Conservation (phyloP, 768 basidiomycete species). For the Boletellus emodensis region DNA sequence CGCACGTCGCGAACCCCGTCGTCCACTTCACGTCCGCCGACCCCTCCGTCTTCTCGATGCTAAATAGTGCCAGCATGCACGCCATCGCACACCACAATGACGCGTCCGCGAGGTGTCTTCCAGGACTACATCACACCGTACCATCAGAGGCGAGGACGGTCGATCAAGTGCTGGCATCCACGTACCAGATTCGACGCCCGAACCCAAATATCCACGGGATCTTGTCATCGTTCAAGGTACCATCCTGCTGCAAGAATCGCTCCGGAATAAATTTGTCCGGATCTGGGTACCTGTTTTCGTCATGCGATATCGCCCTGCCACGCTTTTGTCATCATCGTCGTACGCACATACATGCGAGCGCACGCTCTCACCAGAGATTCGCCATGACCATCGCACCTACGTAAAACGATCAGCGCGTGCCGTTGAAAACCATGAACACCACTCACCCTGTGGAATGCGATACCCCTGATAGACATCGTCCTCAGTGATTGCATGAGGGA, state of each 20-base stretch:
- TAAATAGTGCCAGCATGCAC: slow-evolving; percentile 16
- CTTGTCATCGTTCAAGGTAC: slow-evolving; percentile 13
- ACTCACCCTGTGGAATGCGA: slow-evolving; percentile 27
- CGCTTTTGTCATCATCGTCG: background rate
- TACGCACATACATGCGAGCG: no score
- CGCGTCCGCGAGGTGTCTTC: slow-evolving; percentile 21
- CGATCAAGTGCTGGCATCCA: background rate
- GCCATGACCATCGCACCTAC: slow-evolving; percentile 9
- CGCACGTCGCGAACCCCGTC: slow-evolving; percentile 12
- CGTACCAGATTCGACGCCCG: slow-evolving; percentile 20
- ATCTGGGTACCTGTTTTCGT: slow-evolving; percentile 34
- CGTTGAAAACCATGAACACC: no score
- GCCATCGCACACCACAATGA: slow-evolving; percentile 22
- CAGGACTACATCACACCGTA: slow-evolving; percentile 3
- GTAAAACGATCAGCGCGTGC: background rate
- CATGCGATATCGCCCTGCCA: slow-evolving; percentile 38
- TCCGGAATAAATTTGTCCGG: slow-evolving; percentile 36
- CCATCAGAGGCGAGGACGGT: background rate
- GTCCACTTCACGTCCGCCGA: slow-evolving; percentile 16
- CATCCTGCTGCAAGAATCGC: slow-evolving; percentile 29
- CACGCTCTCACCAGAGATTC: slow-evolving; percentile 12
- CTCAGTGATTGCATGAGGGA: slow-evolving; percentile 37
- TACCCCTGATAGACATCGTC: slow-evolving; percentile 37
- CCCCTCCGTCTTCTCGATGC: slow-evolving; percentile 14
- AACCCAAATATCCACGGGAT: slow-evolving; percentile 17